Conservation (phyloP, 768 basidiomycete genomes). For the Kockovaella imperatae region DNA sequence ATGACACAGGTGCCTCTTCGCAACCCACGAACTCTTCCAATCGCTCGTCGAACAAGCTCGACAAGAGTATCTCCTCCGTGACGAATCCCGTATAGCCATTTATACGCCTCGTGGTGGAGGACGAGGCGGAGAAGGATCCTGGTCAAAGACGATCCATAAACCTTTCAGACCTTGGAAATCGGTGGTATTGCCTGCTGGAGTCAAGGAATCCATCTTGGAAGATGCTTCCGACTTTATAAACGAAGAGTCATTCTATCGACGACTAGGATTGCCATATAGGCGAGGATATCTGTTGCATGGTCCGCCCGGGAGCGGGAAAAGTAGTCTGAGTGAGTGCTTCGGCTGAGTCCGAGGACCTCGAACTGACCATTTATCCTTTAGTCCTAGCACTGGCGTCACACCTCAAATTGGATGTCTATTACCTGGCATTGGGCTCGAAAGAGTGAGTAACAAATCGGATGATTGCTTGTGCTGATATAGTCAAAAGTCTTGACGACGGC, state of each 20-base stretch:
- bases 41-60: neutral
- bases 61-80: neutral
- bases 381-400: slow-evolving; percentile 15
- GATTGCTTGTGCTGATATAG: neutral
- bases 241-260: slow-evolving; percentile 10
- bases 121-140: neutral
- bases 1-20: too few species aligned
- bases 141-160: neutral
- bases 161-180: slow-evolving; percentile 6
- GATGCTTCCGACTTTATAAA: slow-evolving; percentile 14
- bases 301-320: slow-evolving; percentile 19
- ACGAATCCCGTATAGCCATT: neutral
- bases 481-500: slow-evolving; percentile 5
- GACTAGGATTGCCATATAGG: slow-evolving; percentile 12
- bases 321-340: slow-evolving; percentile 14
- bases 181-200: slow-evolving; percentile 7
- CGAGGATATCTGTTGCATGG: slow-evolving; percentile 21
- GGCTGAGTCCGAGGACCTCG: neutral
- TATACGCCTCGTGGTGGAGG: neutral
- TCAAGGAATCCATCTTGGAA: slow-evolving; percentile 12
- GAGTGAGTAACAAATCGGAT: neutral
- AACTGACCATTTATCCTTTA: neutral
- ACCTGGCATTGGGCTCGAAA: slow-evolving; percentile 4
- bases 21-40: neutral
- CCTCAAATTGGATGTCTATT: slow-evolving; percentile 13